Evolutionary conservation across 192 early-diverging fungal genomes (phyloP).

Genomic region (Backusella morwellensis): DNA sequence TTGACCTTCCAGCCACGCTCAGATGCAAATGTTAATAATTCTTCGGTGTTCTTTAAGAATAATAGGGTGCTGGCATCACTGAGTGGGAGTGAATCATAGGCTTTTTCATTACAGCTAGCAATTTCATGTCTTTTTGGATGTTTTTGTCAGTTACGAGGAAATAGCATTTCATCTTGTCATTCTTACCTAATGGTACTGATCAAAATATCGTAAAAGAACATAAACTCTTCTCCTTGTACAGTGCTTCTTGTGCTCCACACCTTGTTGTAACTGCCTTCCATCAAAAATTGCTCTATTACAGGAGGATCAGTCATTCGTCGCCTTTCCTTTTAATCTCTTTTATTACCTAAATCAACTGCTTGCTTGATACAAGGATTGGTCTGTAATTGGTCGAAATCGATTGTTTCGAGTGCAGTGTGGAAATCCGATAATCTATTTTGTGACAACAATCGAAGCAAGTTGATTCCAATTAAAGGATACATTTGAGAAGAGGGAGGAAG

Average conservation of each 20-base stretch:
- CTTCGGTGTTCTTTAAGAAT: conserved; percentile 74
- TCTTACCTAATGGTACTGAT: conserved; percentile 85
- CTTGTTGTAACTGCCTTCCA: conserved; percentile 97
- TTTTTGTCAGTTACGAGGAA: background rate
- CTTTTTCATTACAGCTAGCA: conserved; percentile 94
- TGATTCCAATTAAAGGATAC: conserved; percentile 90
- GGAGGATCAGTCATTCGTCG: too few relatives aligned
- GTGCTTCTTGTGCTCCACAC: conserved; percentile 90
- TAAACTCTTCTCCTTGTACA: conserved; percentile 89
- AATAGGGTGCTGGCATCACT: conserved; percentile 90
- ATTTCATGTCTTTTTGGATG: conserved; percentile 79
- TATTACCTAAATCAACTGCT: conserved; percentile 72
- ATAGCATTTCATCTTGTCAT: background rate
- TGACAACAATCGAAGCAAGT: conserved; percentile 88
- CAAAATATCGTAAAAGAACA: conserved; percentile 93
- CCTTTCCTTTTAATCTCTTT: background rate
- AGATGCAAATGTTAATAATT: conserved; percentile 78
- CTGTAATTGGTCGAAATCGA: conserved; percentile 79
- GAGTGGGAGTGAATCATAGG: conserved; percentile 82
- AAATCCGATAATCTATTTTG: conserved; percentile 98
- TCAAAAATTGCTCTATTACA: conserved; percentile 83
- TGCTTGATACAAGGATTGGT: conserved; percentile 86
- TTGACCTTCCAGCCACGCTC: conserved; percentile 80
- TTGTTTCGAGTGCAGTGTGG: conserved; percentile 93
- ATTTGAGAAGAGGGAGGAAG: conserved; percentile 78